Base-by-base conservation (phyloP, 371 early-diverging fungal genomes). In the Apophysomyces variabilis region DNA sequence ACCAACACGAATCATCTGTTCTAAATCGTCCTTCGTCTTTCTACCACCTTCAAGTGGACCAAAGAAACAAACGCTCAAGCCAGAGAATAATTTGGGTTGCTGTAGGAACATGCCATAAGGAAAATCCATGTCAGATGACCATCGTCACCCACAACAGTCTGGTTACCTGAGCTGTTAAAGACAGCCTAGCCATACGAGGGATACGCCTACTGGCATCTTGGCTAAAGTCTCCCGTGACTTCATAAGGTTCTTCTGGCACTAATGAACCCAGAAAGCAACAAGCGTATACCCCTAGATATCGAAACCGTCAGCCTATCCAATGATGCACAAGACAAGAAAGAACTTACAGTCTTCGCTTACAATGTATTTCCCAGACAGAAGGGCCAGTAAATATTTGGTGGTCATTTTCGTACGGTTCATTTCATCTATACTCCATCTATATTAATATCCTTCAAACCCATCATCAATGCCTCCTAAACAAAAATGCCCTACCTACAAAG, bases 321-420 rank as follows among this genome's bases (percentile, higher is more conserved):
- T 45, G 16, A 0, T 13, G 46, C 46, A 18, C 16, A 45, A n/a
- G 1, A 45, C 16, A 7, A 13, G 16, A 5, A 1, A 4, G 5
- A 43, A 26, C 32, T 26, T 14, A 64, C 65, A 64, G 13, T 43
- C 43, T 16, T 57, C 12, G 16, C 38, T 43, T 3, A 64, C 45
- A 26, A 64, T 57, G n/a, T 14, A 37, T 21, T 38, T 57, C 7
- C 65, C 65, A 21, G 18, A n/a, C 7, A 58, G 35, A 0, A 64
- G 13, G 16, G 65, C 65, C 58, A 57, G 58, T 9, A 41, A 44
- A n/a, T 62, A 62, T 9, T 46, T 44, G 18, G 43, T 60, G 43
- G 43, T 41, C 43, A 43, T 60, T 44, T 18, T 44, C n/a, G 46
- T 45, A n/a, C 46, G 13, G 46, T 45, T 45, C 16, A 8, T 7